Conservation (phyloP, 176 grass and related monocot species). For the Zea mays region Zm-B73-REFERENCE-NAM-5.0 NC_050103.1:96884001-96884500, state of each 20-base stretch:
- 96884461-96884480: conserved; percentile 84
- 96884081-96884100: conserved; percentile 86
- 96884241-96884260: conserved; percentile 92
- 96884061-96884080: conserved; percentile 86
- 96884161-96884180: not conserved
- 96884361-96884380: not conserved
- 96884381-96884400: not conserved
- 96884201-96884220: conserved; percentile 43
- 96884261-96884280: conserved; percentile 96
- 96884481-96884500: conserved; percentile 89
- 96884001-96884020: conserved; percentile 94
- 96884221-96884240: conserved; percentile 94
- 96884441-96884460: conserved; percentile 98
- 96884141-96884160: not conserved
- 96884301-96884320: conserved; percentile 94
- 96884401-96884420: conserved; percentile 44
- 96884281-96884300: conserved; percentile 91
- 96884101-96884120: conserved; percentile 73
- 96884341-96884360: not conserved
- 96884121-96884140: not conserved
- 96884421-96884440: conserved; percentile 91
- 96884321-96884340: conserved; percentile 96
- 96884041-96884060: conserved; percentile 78
- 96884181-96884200: not conserved
- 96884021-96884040: conserved; percentile 93